These are phyloP conservation scores for Nidularia sp. DNA, from an alignment of 768 basidiomycete species.

Conservation along the genomic window DNA sequence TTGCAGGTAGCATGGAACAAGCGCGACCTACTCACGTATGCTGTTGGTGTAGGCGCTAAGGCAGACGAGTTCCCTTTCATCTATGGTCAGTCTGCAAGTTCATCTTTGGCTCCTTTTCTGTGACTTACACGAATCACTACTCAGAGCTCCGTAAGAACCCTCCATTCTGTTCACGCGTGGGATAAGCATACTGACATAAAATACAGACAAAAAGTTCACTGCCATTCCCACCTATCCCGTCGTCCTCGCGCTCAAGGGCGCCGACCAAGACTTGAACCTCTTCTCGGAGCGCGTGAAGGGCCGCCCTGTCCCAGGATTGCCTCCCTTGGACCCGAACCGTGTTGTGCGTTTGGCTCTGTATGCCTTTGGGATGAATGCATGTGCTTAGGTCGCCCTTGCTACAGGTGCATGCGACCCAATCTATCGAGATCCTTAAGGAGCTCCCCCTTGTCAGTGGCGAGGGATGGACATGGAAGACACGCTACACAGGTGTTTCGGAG, in stretches of 20 bases:
- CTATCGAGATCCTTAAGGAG: constrained; percentile 76
- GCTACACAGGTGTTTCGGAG: constrained; percentile 69
- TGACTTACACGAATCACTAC: not conserved
- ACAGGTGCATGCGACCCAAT: constrained; percentile 77
- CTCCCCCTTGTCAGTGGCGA: constrained; percentile 71
- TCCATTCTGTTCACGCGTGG: not conserved
- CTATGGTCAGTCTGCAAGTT: constrained; percentile 49
- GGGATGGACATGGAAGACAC: constrained; percentile 72
- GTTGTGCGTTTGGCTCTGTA: constrained; percentile 40
- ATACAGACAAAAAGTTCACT: constrained; percentile 39
- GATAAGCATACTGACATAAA: not conserved
- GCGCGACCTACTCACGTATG: constrained; percentile 77
- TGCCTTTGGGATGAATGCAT: not conserved
- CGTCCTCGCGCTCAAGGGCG: constrained; percentile 69
- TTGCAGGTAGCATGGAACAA: constrained; percentile 78
- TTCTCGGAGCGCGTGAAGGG: constrained; percentile 53
- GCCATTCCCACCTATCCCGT: constrained; percentile 86
- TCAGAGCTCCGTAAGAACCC: constrained; percentile 48
- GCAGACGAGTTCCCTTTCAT: constrained; percentile 63
- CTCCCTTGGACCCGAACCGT: constrained; percentile 64
- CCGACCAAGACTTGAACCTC: constrained; percentile 61
- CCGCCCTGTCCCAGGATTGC: constrained; percentile 58
- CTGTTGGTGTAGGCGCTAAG: constrained; percentile 80
- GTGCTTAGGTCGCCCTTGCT: not conserved
- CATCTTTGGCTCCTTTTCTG: too few relatives aligned